Evolutionary conservation across 73 alveolate genomes (phyloP).

Genomic region (Durusdinium trenchii): DNA sequence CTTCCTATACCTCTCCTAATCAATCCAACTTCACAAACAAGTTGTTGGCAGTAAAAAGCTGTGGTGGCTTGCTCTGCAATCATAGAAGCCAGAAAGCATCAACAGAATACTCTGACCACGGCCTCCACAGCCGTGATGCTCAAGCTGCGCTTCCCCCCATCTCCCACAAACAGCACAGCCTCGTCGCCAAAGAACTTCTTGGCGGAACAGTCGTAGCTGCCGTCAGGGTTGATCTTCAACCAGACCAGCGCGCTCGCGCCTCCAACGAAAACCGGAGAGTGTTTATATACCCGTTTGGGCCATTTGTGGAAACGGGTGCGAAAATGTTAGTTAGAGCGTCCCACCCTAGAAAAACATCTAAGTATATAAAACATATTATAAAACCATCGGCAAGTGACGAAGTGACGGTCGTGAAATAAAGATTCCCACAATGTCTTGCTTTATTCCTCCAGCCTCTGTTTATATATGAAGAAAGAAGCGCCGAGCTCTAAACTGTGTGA

Average conservation of each 20-base stretch:
- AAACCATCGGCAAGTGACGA: too few species aligned
- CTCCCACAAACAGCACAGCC: background rate
- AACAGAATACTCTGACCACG: background rate
- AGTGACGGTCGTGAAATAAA: too few species aligned
- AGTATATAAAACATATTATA: too few species aligned
- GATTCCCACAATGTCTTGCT: too few species aligned
- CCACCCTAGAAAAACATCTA: background rate
- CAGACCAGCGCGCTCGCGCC: conserved; percentile 81
- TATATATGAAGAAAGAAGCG: too few species aligned
- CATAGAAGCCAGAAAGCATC: background rate
- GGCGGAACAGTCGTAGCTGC: conserved; percentile 88
- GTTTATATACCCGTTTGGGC: background rate
- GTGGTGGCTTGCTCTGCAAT: background rate
- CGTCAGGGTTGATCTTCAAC: conserved; percentile 68
- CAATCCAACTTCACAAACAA: background rate
- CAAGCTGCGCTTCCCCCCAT: background rate
- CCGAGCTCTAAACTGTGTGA: too few species aligned
- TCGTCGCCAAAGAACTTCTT: conserved; percentile 81
- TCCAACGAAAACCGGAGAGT: background rate
- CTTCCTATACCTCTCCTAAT: background rate
- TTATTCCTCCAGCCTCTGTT: too few species aligned
- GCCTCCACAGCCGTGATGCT: background rate
- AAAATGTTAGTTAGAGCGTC: background rate
- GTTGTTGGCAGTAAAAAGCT: background rate
- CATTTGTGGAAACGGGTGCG: background rate